Evolutionary conservation across 106 monocot species (phyloP).

Genomic region (Dioscorea alata): DNA sequence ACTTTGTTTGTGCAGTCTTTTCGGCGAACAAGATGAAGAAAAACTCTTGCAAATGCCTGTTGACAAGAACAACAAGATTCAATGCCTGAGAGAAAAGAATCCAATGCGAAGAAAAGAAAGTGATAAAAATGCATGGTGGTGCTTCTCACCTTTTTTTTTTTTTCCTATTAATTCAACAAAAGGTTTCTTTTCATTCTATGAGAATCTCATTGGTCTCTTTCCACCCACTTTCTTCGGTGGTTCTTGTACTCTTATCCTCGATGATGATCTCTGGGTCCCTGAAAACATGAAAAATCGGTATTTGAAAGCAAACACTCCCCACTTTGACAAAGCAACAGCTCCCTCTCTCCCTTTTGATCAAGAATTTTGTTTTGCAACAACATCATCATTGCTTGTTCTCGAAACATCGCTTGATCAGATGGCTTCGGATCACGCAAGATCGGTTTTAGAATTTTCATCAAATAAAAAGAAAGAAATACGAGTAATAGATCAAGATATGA

Average conservation of each 20-base stretch:
- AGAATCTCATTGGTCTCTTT: not conserved
- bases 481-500: too few relatives aligned
- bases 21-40: too few relatives aligned
- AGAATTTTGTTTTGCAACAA: conserved; percentile 6
- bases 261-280: not conserved
- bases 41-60: too few relatives aligned
- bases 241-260: not conserved
- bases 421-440: too few relatives aligned
- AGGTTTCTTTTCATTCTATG: conserved; percentile 10
- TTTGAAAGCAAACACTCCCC: not conserved
- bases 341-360: not conserved
- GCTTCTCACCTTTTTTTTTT: conserved; percentile 9
- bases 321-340: not conserved
- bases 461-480: too few relatives aligned
- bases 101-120: too few relatives aligned
- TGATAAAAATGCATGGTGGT: not conserved
- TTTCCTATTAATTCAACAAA: conserved; percentile 7
- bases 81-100: too few relatives aligned
- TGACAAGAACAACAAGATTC: too few relatives aligned
- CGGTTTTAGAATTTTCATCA: too few relatives aligned
- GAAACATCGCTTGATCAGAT: conserved; percentile 13
- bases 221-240: not conserved
- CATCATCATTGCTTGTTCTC: conserved; percentile 33
- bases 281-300: not conserved
- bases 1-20: too few relatives aligned